Base-by-base conservation (phyloP, 257 asterid genomes). In the Solanum medicagineum region DNA sequence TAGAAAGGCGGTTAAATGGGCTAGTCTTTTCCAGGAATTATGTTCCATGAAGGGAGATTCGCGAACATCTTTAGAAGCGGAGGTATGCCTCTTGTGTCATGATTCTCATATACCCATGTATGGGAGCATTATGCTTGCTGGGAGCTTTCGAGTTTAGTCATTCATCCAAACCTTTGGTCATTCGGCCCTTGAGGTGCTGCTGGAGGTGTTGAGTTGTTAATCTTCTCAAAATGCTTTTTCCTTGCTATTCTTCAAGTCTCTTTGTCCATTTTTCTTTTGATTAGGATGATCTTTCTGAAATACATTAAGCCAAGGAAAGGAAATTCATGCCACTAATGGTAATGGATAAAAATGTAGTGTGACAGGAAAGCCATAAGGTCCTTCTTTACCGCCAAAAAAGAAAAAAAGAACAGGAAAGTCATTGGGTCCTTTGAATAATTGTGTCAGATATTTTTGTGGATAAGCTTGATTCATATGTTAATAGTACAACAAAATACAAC, bases 1-100 rank as follows among this genome's bases (percentile, higher is more conserved):
- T 80, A 92, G 97, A 87, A 97, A 97, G 92, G 98, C 99, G 5
- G 98, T 91, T 59, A 95, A 92, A 86, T 97, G 98, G 98, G 97
- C 99, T 85, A 87, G 92, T 80, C 90, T 90, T 81, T 92, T 97
- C 84, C 97, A 95, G 84, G 97, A 95, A 89, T 89, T 97, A 93
- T 92, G 97, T 80, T 63, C 97, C 89, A 81, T 89, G 87, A 95
- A 94, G 87, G 99, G 98, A 88, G 98, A 97, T 88, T 95, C 98
- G 3, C 92, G 97, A 88, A 95, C 99, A 84, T 96, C 98, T 51
- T 89, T 96, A 86, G 99, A 96, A 91, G 98, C 98, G 77, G 99
- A 96, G 97, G 98, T 94, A 87, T 83, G 87, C 77, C 49, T 75
- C 60, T 14, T 75, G 81, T 49, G 57, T 49, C 60, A 24, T 75